Percentiles rank a stretch among this genome's conserved stretches.
phyloP scores from a whole-genome alignment of 495 filamentous ascomycete species.

The Astrocystis sublimbata region DNA sequence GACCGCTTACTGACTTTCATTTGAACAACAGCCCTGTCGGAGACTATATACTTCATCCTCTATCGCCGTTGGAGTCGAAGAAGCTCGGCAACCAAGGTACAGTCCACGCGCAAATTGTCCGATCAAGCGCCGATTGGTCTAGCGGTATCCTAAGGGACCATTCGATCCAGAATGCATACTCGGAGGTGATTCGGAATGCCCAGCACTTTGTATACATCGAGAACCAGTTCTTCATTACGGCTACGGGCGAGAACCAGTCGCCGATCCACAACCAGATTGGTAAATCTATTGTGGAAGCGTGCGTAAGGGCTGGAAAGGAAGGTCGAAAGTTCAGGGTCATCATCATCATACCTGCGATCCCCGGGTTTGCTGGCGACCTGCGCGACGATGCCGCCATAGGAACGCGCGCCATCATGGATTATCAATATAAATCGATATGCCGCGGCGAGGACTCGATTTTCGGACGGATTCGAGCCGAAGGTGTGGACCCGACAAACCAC shows the following conservation, averaged over 20 bases:
- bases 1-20: not conserved
- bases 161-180: slow-evolving; percentile 91
- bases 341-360: slow-evolving; percentile 83
- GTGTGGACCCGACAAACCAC: slow-evolving; percentile 76
- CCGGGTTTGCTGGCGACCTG: slow-evolving; percentile 91
- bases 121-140: slow-evolving; percentile 93
- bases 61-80: slow-evolving; percentile 59
- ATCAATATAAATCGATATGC: slow-evolving; percentile 94
- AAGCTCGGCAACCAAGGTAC: slow-evolving; percentile 58
- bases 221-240: slow-evolving; percentile 98
- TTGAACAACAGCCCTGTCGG: slow-evolving; percentile 62
- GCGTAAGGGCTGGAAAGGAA: slow-evolving; percentile 77
- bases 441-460: slow-evolving; percentile 90
- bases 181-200: slow-evolving; percentile 77
- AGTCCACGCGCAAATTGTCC: slow-evolving; percentile 77
- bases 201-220: slow-evolving; percentile 95
- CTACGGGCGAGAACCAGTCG: slow-evolving; percentile 81
- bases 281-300: slow-evolving; percentile 84
- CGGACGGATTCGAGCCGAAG: slow-evolving; percentile 71
- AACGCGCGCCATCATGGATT: slow-evolving; percentile 96
- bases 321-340: slow-evolving; percentile 89
- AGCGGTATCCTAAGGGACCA: slow-evolving; percentile 87
- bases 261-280: slow-evolving; percentile 90
- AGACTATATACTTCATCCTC: slow-evolving; percentile 79
- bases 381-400: slow-evolving; percentile 78